Conservation (phyloP, 768 basidiomycete genomes). For the Leccinum subtestaceum region DNA sequence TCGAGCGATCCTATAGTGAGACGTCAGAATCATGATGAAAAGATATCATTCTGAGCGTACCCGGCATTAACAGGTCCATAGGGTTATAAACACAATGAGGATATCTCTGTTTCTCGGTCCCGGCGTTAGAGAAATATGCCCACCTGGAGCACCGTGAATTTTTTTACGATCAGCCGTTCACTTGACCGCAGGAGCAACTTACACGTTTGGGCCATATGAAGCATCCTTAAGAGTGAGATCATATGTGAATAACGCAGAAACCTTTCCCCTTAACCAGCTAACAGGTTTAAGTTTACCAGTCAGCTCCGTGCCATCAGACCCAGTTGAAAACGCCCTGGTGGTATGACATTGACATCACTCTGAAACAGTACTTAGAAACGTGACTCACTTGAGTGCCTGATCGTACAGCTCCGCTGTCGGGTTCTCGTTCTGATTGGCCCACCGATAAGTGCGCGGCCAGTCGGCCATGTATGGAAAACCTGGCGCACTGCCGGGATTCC, state of each 20-base stretch:
- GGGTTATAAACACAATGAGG: no score
- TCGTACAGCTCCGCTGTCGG: constrained; percentile 15
- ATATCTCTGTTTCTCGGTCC: no score
- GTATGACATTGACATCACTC: neutral
- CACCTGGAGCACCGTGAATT: constrained; percentile 5
- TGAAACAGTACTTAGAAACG: neutral
- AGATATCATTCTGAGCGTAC: neutral
- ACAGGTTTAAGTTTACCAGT: constrained; percentile 6
- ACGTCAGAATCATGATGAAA: neutral
- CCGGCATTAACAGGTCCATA: no score
- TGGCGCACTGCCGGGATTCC: neutral
- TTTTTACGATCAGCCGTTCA: neutral
- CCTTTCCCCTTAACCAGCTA: constrained; percentile 16
- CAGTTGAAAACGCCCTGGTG: constrained; percentile 6
- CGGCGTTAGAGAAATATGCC: constrained; percentile 16
- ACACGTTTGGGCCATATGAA: constrained; percentile 18
- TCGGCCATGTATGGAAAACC: constrained; percentile 2
- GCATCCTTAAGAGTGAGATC: constrained; percentile 7
- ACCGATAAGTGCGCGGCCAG: constrained; percentile 18
- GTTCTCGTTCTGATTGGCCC: neutral
- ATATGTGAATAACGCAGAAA: constrained; percentile 14
- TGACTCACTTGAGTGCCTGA: constrained; percentile 10
- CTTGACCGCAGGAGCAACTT: neutral
- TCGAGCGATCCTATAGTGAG: constrained; percentile 12
- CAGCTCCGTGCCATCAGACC: neutral